These are phyloP conservation scores for Ceratocystis cubensis DNA, from an alignment of 2,329 filamentous ascomycete genomes.

Conservation along the genomic window DNA sequence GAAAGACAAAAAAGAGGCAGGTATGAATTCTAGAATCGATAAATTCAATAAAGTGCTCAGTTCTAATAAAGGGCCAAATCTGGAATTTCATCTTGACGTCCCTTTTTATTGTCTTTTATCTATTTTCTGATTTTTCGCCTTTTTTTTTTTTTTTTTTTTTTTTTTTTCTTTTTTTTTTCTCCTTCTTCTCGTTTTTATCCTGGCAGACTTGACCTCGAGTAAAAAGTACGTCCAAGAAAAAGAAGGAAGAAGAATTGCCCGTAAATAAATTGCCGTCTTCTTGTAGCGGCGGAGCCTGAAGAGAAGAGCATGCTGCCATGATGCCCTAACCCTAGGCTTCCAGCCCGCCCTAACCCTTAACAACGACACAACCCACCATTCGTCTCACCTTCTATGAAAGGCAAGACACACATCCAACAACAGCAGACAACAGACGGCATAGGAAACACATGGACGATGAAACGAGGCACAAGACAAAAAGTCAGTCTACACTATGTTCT, in stretches of 20 bases:
- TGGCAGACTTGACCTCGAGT: not conserved
- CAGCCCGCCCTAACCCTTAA: not conserved
- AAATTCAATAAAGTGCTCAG: not conserved
- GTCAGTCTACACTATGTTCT: too few relatives aligned
- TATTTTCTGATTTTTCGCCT: not conserved
- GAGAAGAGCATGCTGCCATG: not conserved
- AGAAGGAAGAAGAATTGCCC: not conserved
- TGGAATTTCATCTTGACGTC: conserved; percentile 2
- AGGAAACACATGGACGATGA: not conserved
- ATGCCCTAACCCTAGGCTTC: not conserved
- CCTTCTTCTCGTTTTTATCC: not conserved
- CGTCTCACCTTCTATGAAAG: not conserved
- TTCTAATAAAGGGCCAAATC: conserved; percentile 3
- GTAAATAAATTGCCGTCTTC: not conserved
- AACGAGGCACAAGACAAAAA: conserved; percentile 1
- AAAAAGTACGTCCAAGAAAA: not conserved
- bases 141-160: not conserved
- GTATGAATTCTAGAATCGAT: conserved; percentile 3
- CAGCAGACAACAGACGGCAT: not conserved
- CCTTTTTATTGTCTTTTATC: not conserved
- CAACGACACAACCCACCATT: not conserved
- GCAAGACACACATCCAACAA: not conserved
- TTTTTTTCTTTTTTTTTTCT: not conserved
- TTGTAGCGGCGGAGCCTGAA: not conserved
- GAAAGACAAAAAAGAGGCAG: not conserved